Percentiles rank a stretch among this genome's conserved stretches.
Conservation (phyloP, 163 green algal genomes). For the Scenedesmus sp. region DNA sequence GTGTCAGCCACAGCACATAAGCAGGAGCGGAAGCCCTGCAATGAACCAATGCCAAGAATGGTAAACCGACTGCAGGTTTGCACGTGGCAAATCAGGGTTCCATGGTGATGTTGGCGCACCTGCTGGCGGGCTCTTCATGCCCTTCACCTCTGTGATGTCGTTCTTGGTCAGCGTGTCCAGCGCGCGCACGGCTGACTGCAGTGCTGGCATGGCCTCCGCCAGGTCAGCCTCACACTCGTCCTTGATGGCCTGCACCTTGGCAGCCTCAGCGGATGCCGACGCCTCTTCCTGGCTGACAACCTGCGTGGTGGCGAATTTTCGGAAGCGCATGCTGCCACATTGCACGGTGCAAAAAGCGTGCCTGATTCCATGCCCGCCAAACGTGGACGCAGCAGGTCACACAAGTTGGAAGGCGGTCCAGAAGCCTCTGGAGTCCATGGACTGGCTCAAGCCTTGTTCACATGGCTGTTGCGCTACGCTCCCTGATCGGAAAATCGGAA, state of each 20-base stretch:
- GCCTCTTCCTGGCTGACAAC: constrained; percentile 81
- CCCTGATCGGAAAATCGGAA: too few species aligned
- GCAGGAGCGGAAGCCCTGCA: too few species aligned
- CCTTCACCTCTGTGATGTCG: constrained; percentile 89
- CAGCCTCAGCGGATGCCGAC: constrained; percentile 75
- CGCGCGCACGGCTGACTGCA: constrained; percentile 75
- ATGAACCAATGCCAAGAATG: too few species aligned
- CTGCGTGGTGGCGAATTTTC: constrained; percentile 12
- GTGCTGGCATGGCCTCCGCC: constrained; percentile 73
- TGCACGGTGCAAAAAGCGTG: too few species aligned
- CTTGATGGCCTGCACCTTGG: constrained; percentile 84
- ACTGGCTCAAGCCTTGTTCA: too few species aligned
- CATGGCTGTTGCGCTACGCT: too few species aligned
- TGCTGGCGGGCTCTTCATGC: constrained; percentile 82
- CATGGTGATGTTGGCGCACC: constrained; percentile 5
- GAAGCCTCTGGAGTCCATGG: too few species aligned
- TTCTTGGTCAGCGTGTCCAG: constrained; percentile 89
- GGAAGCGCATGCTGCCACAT: too few species aligned
- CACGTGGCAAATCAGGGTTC: too few species aligned
- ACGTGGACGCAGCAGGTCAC: too few species aligned
- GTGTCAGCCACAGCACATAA: constrained; percentile 8
- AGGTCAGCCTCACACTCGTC: constrained; percentile 84
- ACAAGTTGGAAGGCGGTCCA: too few species aligned
- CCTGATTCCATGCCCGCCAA: too few species aligned
- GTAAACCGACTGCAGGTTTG: not conserved